Percentiles rank a stretch among this genome's conserved stretches.
Conservation (phyloP, 2,329 filamentous ascomycete species). For the Macrophomina tecta region DNA sequence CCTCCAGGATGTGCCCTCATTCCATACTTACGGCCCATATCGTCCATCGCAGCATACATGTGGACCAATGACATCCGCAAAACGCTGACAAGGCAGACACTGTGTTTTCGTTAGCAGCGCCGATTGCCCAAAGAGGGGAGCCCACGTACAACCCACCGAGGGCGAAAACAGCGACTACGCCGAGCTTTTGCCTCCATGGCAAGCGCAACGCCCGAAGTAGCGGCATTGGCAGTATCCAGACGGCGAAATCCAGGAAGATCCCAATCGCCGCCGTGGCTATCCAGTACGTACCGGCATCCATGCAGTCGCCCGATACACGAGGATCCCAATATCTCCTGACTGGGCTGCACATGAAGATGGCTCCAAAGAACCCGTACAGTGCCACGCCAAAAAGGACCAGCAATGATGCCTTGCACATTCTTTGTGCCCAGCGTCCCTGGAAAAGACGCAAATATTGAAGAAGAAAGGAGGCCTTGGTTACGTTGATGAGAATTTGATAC, state of each 20-base stretch:
- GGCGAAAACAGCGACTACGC: conserved; percentile 44
- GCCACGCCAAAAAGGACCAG: conserved; percentile 36
- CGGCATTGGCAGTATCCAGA: conserved; percentile 41
- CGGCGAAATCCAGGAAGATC: conserved; percentile 41
- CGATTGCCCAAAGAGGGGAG: no score
- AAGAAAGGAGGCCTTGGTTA: conserved; percentile 42
- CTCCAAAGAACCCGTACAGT: conserved; percentile 41
- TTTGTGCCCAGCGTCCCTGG: conserved; percentile 40
- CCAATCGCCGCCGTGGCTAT: conserved; percentile 41
- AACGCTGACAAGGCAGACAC: conserved; percentile 43
- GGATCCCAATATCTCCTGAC: conserved; percentile 43
- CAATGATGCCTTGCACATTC: conserved; percentile 37
- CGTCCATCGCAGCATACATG: conserved; percentile 38
- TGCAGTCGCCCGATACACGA: conserved; percentile 37
- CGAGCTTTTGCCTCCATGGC: conserved; percentile 42
- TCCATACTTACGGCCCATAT: not conserved
- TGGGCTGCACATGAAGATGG: conserved; percentile 42
- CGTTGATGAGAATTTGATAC: conserved; percentile 41
- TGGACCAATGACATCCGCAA: conserved; percentile 40
- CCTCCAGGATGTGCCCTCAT: no score
- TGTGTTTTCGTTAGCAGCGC: conserved; percentile 24
- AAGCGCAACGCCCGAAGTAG: conserved; percentile 42
- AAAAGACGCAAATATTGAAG: conserved; percentile 40
- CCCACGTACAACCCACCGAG: conserved; percentile 46
- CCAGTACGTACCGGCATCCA: conserved; percentile 40